Evolutionary conservation across 345 rosid genomes (phyloP).

Genomic region (Pugionium dolabratum): DNA sequence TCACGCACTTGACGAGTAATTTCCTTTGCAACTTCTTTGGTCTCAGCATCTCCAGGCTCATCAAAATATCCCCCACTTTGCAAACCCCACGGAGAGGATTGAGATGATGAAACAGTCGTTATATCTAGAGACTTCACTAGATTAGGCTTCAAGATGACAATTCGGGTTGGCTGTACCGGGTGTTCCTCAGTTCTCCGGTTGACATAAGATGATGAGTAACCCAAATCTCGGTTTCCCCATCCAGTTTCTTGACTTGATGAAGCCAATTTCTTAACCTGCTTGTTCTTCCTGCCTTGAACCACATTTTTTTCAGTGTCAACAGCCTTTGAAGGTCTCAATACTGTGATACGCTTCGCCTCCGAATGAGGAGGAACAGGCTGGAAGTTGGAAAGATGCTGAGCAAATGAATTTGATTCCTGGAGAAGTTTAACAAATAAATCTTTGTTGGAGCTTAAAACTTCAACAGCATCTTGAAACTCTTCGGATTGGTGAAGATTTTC

Average conservation of each 20-base stretch:
- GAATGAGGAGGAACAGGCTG: slow-evolving; percentile 53
- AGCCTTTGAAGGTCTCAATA: slow-evolving; percentile 81
- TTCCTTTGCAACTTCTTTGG: slow-evolving; percentile 64
- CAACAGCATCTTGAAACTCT: slow-evolving; percentile 86
- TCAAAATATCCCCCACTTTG: slow-evolving; percentile 46
- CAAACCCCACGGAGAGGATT: slow-evolving; percentile 53
- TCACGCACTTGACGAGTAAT: slow-evolving; percentile 56
- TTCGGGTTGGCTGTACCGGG: slow-evolving; percentile 70
- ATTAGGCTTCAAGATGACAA: slow-evolving; percentile 91
- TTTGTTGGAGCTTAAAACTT: slow-evolving; percentile 70
- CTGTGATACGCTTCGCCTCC: slow-evolving; percentile 80
- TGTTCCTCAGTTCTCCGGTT: slow-evolving; percentile 53
- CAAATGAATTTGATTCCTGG: slow-evolving; percentile 69
- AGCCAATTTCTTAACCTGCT: slow-evolving; percentile 46
- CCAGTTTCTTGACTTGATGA: slow-evolving; percentile 45
- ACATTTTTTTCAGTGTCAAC: slow-evolving; percentile 55
- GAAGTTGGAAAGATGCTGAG: slow-evolving; percentile 42
- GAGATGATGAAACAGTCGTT: slow-evolving; percentile 51
- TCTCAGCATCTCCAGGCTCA: slow-evolving; percentile 59
- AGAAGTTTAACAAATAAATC: slow-evolving; percentile 74
- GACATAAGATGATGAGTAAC: slow-evolving; percentile 46
- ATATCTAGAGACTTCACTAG: slow-evolving; percentile 56
- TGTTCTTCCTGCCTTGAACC: slow-evolving; percentile 48
- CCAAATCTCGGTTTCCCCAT: slow-evolving; percentile 49
- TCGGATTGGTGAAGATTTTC: slow-evolving; percentile 74